These are phyloP conservation scores for Parastagonospora avenae DNA, from an alignment of 2,329 filamentous ascomycete species.

Conservation along the genomic window DNA sequence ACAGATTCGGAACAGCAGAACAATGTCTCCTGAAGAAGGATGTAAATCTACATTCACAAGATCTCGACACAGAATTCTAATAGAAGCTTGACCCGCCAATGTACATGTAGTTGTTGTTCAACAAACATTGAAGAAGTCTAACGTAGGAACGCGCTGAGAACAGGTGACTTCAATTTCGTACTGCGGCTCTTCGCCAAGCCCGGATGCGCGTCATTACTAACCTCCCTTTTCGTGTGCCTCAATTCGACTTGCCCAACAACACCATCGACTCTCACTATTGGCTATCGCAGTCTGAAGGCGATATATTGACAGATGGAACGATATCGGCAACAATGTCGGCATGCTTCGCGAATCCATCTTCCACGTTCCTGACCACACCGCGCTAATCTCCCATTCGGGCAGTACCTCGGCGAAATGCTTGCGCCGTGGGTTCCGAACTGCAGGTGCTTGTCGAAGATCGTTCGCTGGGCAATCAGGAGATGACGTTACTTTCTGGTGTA, in stretches of 20 bases:
- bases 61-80: not conserved
- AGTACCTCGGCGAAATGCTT: slow-evolving; percentile 16
- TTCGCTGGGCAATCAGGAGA: not conserved
- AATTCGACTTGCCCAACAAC: not conserved
- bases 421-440: not conserved
- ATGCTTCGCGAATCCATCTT: not conserved
- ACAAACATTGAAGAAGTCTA: too few relatives aligned
- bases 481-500: slow-evolving; percentile 8
- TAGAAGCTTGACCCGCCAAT: not conserved
- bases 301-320: too few relatives aligned
- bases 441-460: too few relatives aligned
- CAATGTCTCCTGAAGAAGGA: too few relatives aligned
- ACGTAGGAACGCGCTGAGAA: too few relatives aligned
- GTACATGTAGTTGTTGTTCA: not conserved
- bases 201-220: not conserved
- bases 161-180: too few relatives aligned
- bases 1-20: too few relatives aligned
- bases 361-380: not conserved
- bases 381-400: slow-evolving; percentile 4
- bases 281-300: too few relatives aligned
- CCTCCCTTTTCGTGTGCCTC: not conserved
- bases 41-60: not conserved
- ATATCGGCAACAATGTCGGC: too few relatives aligned
- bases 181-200: slow-evolving; percentile 11
- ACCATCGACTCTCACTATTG: not conserved